phyloP scores from a whole-genome alignment of 1,284 basidiomycete species.

The Puccinia horiana region DNA sequence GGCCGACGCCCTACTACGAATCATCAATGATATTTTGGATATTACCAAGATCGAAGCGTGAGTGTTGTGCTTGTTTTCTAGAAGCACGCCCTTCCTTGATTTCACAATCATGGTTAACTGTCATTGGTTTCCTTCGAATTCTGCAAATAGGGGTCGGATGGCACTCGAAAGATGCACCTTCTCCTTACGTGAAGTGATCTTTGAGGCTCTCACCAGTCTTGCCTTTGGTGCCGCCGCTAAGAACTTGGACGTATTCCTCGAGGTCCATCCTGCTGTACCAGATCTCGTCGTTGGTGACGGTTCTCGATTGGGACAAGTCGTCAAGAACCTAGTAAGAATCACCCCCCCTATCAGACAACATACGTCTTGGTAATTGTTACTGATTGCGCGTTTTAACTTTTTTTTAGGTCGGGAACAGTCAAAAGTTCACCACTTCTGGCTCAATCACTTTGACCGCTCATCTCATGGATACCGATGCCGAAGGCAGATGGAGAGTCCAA shows the following conservation, averaged over 20 bases:
- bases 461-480: conserved; percentile 11
- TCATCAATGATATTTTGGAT: conserved; percentile 49
- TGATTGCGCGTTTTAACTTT: background rate
- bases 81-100: background rate
- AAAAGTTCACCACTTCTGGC: conserved; percentile 46
- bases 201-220: conserved; percentile 43
- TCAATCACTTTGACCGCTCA: conserved; percentile 37
- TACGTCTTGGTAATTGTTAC: background rate
- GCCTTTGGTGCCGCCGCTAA: conserved; percentile 43
- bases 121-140: background rate
- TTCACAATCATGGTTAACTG: background rate
- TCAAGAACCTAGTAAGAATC: conserved; percentile 43
- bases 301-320: conserved; percentile 46
- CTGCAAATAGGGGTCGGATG: conserved; percentile 38
- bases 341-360: background rate
- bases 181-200: conserved; percentile 45
- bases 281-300: conserved; percentile 48
- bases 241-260: conserved; percentile 45
- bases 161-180: conserved; percentile 46
- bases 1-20: conserved; percentile 40
- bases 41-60: conserved; percentile 50
- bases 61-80: background rate
- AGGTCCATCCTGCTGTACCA: conserved; percentile 48
- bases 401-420: conserved; percentile 44
- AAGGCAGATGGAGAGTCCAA: conserved; percentile 36